phyloP scores from a whole-genome alignment of 1,139 yeast genomes.

The Diutina pseudorugosa region DNA sequence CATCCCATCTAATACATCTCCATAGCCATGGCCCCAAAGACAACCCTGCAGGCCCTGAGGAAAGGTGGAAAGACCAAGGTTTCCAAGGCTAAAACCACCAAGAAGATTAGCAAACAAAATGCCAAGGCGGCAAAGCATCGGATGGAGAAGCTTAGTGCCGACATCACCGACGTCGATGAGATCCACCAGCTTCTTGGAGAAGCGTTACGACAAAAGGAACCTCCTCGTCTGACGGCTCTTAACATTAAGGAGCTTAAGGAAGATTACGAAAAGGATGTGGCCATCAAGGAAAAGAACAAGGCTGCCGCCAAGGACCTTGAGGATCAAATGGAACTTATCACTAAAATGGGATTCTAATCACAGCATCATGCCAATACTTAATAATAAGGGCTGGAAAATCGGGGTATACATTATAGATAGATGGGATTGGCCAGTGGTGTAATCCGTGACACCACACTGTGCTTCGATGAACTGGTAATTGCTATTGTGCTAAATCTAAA shows the following conservation, averaged over 20 bases:
- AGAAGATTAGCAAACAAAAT: constrained; percentile 7
- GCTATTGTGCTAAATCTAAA: too few relatives aligned
- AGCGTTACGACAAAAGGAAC: constrained; percentile 3
- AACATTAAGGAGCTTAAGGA: constrained; percentile 22
- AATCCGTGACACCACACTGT: too few relatives aligned
- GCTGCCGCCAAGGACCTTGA: constrained; percentile 32
- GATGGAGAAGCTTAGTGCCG: constrained; percentile 32
- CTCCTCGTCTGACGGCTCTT: constrained; percentile 13
- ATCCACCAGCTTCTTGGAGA: constrained; percentile 17
- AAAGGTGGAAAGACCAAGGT: neutral
- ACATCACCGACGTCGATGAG: constrained; percentile 21
- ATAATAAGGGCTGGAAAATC: too few relatives aligned
- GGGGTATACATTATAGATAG: too few relatives aligned
- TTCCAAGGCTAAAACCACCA: neutral
- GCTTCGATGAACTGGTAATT: too few relatives aligned
- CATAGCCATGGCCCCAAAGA: neutral
- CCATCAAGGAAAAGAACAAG: constrained; percentile 23
- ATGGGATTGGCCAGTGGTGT: too few relatives aligned
- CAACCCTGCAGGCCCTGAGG: neutral
- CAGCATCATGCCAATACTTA: too few relatives aligned
- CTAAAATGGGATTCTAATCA: neutral
- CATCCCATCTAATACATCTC: too few relatives aligned
- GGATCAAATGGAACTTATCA: neutral
- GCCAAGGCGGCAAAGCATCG: constrained; percentile 25
- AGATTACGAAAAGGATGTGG: constrained; percentile 32